Conservation (phyloP, 164 flowering plant genomes). For the Vitis rupestris region DNA sequence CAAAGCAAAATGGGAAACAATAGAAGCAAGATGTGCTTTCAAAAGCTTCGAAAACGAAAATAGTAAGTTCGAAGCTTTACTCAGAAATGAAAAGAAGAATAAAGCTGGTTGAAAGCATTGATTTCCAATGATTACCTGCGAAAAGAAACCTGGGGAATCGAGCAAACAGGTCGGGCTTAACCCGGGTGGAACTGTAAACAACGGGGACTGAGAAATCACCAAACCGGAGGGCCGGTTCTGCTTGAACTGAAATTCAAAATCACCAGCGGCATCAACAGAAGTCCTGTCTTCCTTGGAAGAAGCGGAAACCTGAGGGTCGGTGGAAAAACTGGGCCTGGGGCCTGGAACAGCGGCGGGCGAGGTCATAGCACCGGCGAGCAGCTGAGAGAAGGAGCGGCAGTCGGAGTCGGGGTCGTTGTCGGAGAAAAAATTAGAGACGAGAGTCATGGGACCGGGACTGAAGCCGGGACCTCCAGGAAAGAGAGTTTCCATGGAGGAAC, state of each 20-base stretch:
- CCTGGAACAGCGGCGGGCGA: slow-evolving; percentile 24
- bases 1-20: no score
- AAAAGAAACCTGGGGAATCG: slow-evolving; percentile 46
- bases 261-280: slow-evolving; percentile 16
- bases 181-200: slow-evolving; percentile 54
- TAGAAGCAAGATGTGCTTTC: background rate
- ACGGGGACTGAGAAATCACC: slow-evolving; percentile 23
- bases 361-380: slow-evolving; percentile 56
- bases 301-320: no score
- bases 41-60: background rate
- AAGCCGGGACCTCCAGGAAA: slow-evolving; percentile 30
- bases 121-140: slow-evolving; percentile 27
- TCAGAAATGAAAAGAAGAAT: background rate
- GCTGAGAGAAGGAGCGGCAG: slow-evolving; percentile 65
- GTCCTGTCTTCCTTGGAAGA: background rate
- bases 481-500: slow-evolving; percentile 34
- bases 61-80: background rate
- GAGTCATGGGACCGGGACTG: slow-evolving; percentile 75
- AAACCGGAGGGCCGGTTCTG: slow-evolving; percentile 35
- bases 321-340: slow-evolving; percentile 2
- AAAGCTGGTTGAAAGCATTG: no score
- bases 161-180: slow-evolving; percentile 45
- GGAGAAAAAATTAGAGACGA: slow-evolving; percentile 57
- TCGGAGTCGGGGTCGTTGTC: slow-evolving; percentile 35
- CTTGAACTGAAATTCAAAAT: slow-evolving; percentile 25